Percentiles rank a stretch among this genome's conserved stretches.
Conservation (phyloP, 2,329 filamentous ascomycete species). For the Trichoderma aggressivum region DNA sequence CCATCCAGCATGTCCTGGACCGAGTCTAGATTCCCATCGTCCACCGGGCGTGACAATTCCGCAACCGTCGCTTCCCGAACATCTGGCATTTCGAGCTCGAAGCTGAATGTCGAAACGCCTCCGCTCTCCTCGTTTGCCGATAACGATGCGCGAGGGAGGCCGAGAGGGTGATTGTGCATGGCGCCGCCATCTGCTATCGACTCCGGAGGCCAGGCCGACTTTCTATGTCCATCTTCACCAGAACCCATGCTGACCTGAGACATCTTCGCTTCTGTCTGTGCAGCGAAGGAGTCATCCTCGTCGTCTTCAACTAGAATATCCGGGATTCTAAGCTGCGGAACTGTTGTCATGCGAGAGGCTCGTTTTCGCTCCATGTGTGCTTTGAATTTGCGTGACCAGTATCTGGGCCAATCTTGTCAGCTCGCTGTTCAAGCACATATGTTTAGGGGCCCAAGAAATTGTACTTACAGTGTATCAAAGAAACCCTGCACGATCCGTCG, state of each 20-base stretch:
- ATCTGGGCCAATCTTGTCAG: conserved; percentile 43
- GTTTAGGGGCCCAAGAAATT: too few relatives aligned
- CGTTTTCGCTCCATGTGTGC: conserved; percentile 69
- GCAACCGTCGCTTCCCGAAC: conserved; percentile 24
- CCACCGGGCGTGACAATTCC: conserved; percentile 40
- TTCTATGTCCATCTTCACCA: not conserved
- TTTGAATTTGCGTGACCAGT: conserved; percentile 82
- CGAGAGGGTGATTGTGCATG: conserved; percentile 47
- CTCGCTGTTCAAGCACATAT: not conserved
- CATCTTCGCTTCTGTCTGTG: conserved; percentile 7
- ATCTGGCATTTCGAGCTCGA: conserved; percentile 51
- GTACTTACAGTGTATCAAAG: conserved; percentile 78
- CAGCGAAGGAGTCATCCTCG: conserved; percentile 28
- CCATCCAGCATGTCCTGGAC: conserved; percentile 84
- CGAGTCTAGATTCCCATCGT: conserved; percentile 69
- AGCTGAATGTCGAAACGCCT: conserved; percentile 56
- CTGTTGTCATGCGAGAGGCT: conserved; percentile 68
- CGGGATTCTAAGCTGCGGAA: conserved; percentile 79
- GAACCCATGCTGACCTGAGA: conserved; percentile 4
- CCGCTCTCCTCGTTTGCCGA: conserved; percentile 39
- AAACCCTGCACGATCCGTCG: conserved; percentile 89
- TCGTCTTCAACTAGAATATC: conserved; percentile 89
- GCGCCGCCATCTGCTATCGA: conserved; percentile 35
- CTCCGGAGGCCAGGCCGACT: conserved; percentile 36
- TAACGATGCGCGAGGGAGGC: conserved; percentile 48